phyloP scores from a whole-genome alignment of 2,329 filamentous ascomycete genomes.

The Beauveria sp. region DNA sequence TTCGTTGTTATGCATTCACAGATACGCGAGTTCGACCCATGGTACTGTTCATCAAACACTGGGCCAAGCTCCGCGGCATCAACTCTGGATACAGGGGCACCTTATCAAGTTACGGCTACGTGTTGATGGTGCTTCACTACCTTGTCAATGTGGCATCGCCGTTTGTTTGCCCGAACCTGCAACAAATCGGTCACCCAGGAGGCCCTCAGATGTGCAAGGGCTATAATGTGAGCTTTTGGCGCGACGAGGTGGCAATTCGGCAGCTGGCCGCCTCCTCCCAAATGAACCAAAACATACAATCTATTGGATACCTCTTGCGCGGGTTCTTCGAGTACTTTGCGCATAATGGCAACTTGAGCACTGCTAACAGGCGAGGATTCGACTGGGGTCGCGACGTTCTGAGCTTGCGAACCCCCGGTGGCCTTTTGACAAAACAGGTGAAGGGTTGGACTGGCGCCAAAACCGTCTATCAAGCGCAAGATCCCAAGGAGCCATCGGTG shows the following conservation, averaged over 20 bases:
- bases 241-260: slow-evolving; percentile 62
- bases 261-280: slow-evolving; percentile 48
- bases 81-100: slow-evolving; percentile 83
- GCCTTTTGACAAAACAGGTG: slow-evolving; percentile 62
- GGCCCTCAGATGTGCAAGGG: slow-evolving; percentile 46
- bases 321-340: slow-evolving; percentile 89
- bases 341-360: slow-evolving; percentile 47
- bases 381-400: slow-evolving; percentile 76
- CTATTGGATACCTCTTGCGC: slow-evolving; percentile 62
- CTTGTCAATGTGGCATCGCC: slow-evolving; percentile 74
- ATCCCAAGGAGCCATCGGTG: slow-evolving; percentile 15
- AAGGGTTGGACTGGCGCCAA: slow-evolving; percentile 86
- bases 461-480: slow-evolving; percentile 52
- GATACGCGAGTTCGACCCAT: slow-evolving; percentile 71
- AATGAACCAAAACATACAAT: slow-evolving; percentile 61
- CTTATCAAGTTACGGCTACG: slow-evolving; percentile 83
- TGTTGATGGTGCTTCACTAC: slow-evolving; percentile 87
- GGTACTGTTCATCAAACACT: slow-evolving; percentile 82
- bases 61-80: slow-evolving; percentile 79
- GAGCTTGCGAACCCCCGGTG: slow-evolving; percentile 64
- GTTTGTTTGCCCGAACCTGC: slow-evolving; percentile 78
- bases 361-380: slow-evolving; percentile 50
- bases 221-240: slow-evolving; percentile 69
- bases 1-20: slow-evolving; percentile 74
- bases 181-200: slow-evolving; percentile 42